These are phyloP conservation scores for Yueomyces sp. DNA, from an alignment of 1,139 yeast species.

Conservation along the genomic window DNA sequence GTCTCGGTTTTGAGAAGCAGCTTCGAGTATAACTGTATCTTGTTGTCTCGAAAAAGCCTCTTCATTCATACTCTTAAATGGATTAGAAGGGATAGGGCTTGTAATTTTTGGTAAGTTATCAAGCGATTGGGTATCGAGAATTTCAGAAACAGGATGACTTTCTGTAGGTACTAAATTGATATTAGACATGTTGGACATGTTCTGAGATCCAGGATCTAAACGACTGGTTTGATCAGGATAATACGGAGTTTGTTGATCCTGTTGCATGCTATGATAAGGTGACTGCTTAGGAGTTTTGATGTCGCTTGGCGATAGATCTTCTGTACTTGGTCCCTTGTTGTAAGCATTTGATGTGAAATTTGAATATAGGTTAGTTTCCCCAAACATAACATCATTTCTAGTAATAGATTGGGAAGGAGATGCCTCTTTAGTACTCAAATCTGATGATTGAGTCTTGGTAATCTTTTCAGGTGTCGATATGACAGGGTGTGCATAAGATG, in stretches of 20 bases:
- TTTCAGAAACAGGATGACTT: background rate
- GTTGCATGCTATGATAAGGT: no score
- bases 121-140: background rate
- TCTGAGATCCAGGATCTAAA: background rate
- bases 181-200: background rate
- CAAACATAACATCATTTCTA: background rate
- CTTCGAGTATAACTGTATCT: conserved; percentile 1
- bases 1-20: conserved; percentile 2
- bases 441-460: background rate
- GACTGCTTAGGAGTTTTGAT: no score
- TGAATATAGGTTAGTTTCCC: background rate
- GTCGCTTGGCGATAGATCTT: background rate
- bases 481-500: background rate
- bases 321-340: background rate
- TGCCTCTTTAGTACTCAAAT: background rate
- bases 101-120: background rate
- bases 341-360: background rate
- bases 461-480: background rate
- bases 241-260: background rate
- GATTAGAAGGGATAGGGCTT: conserved; percentile 7
- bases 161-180: background rate
- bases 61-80: conserved; percentile 18
- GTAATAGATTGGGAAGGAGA: background rate
- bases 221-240: background rate
- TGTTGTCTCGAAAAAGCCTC: conserved; percentile 11